Percentiles rank a stretch among this genome's conserved stretches.
These are phyloP conservation scores for Deinandra increscens DNA, from an alignment of 129 eudicot species.

Conservation along the genomic window DNA sequence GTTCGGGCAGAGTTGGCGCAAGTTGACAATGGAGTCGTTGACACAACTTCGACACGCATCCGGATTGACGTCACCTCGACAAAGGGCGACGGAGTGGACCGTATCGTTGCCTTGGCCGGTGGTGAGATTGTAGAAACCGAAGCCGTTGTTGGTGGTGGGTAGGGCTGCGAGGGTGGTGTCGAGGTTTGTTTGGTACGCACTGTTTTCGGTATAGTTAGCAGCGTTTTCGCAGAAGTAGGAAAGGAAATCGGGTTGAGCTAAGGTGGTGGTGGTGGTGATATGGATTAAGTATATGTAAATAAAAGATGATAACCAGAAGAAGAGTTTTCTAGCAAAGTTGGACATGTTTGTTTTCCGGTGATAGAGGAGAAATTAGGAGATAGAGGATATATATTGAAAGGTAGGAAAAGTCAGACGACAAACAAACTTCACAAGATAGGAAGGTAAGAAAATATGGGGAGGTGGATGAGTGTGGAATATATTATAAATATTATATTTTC, in stretches of 20 bases:
- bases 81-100: slow-evolving; percentile 1
- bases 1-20: not conserved
- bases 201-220: not conserved
- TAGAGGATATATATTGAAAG: not conserved
- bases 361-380: not conserved
- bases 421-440: too few relatives aligned
- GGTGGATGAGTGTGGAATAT: too few relatives aligned
- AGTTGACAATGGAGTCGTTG: not conserved
- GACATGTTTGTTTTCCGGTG: not conserved
- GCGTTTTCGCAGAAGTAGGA: not conserved
- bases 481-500: too few relatives aligned
- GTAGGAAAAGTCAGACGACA: too few relatives aligned
- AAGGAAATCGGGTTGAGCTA: slow-evolving; percentile 2
- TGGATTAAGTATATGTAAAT: not conserved
- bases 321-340: not conserved
- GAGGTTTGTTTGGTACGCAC: slow-evolving; percentile 1
- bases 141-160: slow-evolving; percentile 1
- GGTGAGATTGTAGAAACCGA: not conserved
- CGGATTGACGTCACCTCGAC: slow-evolving; percentile 6
- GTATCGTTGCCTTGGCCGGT: slow-evolving; percentile 4
- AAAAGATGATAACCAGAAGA: not conserved
- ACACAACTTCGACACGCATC: slow-evolving; percentile 9
- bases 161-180: not conserved
- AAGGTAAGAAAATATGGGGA: too few relatives aligned
- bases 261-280: slow-evolving; percentile 1